Conservation (phyloP, 2,329 filamentous ascomycete genomes). For the Ophiocordyceps polyrhachis-furcata region DNA sequence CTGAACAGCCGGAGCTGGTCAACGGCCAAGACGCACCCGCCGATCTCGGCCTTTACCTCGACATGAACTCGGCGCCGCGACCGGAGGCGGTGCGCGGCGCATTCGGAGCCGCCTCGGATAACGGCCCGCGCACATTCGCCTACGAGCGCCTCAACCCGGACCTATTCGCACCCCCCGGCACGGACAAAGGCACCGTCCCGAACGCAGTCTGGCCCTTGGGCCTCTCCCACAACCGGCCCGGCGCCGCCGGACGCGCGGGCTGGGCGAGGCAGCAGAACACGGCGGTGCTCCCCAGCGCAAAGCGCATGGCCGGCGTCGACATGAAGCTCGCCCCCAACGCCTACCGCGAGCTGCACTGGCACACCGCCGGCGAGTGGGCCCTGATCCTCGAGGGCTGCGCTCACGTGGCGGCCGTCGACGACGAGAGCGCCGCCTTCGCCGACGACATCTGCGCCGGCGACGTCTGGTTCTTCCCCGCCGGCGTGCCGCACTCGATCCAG, state of each 20-base stretch:
- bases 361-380: constrained; percentile 33
- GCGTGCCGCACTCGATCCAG: constrained; percentile 32
- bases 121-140: constrained; percentile 28
- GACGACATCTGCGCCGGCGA: constrained; percentile 21
- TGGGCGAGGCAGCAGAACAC: constrained; percentile 37
- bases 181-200: constrained; percentile 27
- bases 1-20: constrained; percentile 18
- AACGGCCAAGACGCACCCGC: constrained; percentile 30
- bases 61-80: constrained; percentile 28
- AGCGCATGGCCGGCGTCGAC: constrained; percentile 36
- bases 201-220: constrained; percentile 36
- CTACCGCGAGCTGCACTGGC: constrained; percentile 47
- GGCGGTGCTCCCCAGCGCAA: constrained; percentile 27
- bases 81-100: constrained; percentile 37
- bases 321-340: constrained; percentile 38
- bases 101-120: constrained; percentile 26
- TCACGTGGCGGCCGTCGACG: constrained; percentile 30
- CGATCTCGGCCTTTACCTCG: constrained; percentile 30
- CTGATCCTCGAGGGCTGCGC: constrained; percentile 34
- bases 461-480: constrained; percentile 25
- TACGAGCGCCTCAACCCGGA: constrained; percentile 37
- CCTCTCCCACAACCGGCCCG: constrained; percentile 28
- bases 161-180: constrained; percentile 31
- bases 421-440: constrained; percentile 27
- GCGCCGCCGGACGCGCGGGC: constrained; percentile 22